Evolutionary conservation across 345 rosid species (phyloP).

Genomic region (Boechera divaricarpa): DNA sequence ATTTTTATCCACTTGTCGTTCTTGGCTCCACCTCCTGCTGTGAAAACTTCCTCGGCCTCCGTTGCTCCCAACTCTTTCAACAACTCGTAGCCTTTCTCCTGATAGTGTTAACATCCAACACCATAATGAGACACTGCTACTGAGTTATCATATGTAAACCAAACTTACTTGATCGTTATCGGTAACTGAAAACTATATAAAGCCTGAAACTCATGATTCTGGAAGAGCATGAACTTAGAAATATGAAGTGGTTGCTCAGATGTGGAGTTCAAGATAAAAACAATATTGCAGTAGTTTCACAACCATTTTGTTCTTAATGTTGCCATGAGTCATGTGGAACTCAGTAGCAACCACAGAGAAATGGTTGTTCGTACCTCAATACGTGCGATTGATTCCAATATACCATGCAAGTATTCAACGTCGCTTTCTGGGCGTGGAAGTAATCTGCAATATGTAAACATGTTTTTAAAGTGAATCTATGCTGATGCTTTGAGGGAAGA

Average conservation of each 20-base stretch:
- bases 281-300: background rate
- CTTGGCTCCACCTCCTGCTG: constrained; percentile 90
- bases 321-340: constrained; percentile 11
- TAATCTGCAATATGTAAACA: constrained; percentile 54
- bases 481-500: background rate
- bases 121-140: background rate
- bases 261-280: background rate
- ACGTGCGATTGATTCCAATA: constrained; percentile 87
- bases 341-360: constrained; percentile 2
- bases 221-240: background rate
- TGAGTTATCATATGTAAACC: background rate
- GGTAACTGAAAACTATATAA: background rate
- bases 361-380: constrained; percentile 64
- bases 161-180: background rate
- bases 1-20: constrained; percentile 83
- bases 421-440: constrained; percentile 83
- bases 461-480: background rate
- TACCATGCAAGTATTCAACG: constrained; percentile 85
- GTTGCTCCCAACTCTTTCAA: constrained; percentile 86
- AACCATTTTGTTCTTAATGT: background rate
- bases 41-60: constrained; percentile 73
- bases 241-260: background rate
- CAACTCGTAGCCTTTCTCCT: constrained; percentile 75
- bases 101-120: constrained; percentile 21
- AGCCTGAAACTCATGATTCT: constrained; percentile 17